These are phyloP conservation scores for Agrostemma githago DNA, from an alignment of 148 eudicot species.

Conservation along the genomic window DNA sequence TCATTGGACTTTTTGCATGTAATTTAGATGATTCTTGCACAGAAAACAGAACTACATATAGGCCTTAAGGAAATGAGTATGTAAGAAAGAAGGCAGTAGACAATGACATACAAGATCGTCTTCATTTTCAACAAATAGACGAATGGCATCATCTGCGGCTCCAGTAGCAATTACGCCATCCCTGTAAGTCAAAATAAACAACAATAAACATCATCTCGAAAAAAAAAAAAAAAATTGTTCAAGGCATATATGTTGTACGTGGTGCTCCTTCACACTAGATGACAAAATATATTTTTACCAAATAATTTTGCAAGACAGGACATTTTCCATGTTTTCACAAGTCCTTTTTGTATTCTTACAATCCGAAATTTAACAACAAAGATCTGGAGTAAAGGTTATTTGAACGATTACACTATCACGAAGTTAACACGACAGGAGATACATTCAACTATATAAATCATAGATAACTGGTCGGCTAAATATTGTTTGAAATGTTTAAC, in stretches of 20 bases:
- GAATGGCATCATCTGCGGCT: constrained; percentile 93
- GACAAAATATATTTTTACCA: neutral
- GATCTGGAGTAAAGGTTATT: neutral
- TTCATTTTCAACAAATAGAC: constrained; percentile 68
- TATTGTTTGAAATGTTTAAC: too few species aligned
- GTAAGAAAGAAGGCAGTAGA: constrained; percentile 4
- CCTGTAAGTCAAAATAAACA: constrained; percentile 39
- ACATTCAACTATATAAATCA: neutral
- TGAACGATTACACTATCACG: neutral
- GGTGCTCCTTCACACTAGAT: neutral
- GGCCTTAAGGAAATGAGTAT: neutral
- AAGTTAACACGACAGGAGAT: neutral
- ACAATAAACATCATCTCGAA: neutral
- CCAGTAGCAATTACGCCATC: constrained; percentile 85
- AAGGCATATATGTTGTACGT: neutral
- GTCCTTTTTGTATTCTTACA: neutral
- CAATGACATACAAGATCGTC: constrained; percentile 48
- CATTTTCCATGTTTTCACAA: neutral
- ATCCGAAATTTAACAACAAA: neutral
- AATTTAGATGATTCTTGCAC: neutral
- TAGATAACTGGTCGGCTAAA: neutral
- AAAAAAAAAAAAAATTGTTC: neutral
- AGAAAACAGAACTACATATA: neutral
- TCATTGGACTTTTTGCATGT: neutral
- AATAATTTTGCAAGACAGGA: neutral